These are phyloP conservation scores for Boletus fagicola DNA, from an alignment of 768 basidiomycete species.

Conservation along the genomic window DNA sequence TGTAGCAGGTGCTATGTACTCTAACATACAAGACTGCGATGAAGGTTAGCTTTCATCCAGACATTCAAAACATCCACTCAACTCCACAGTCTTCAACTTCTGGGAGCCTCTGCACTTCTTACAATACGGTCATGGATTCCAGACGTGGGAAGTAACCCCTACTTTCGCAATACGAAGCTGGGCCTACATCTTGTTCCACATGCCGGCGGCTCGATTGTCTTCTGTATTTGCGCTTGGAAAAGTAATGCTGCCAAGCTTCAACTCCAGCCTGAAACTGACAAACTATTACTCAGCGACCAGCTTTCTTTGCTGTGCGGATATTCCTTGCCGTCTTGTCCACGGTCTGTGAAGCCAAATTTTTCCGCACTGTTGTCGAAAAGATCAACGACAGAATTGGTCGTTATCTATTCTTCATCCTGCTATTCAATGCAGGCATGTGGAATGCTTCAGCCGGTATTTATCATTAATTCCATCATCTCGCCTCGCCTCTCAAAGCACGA, in stretches of 20 bases:
- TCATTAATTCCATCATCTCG: neutral
- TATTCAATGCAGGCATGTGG: slow-evolving; percentile 94
- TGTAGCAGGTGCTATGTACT: slow-evolving; percentile 87
- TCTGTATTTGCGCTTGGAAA: slow-evolving; percentile 65
- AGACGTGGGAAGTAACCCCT: slow-evolving; percentile 97
- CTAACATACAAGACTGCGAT: slow-evolving; percentile 93
- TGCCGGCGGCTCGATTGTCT: slow-evolving; percentile 62
- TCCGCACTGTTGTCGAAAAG: slow-evolving; percentile 72
- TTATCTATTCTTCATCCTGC: slow-evolving; percentile 86
- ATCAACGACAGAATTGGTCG: slow-evolving; percentile 89
- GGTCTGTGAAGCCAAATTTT: slow-evolving; percentile 79
- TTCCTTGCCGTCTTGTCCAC: slow-evolving; percentile 71
- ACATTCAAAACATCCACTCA: neutral
- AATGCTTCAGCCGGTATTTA: slow-evolving; percentile 73
- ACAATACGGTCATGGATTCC: slow-evolving; percentile 82
- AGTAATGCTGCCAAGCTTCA: slow-evolving; percentile 41
- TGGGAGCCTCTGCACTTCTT: slow-evolving; percentile 98
- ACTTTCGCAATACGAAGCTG: slow-evolving; percentile 90
- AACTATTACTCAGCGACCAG: slow-evolving; percentile 56
- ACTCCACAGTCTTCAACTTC: slow-evolving; percentile 87
- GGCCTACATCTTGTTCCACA: slow-evolving; percentile 86
- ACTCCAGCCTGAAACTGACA: slow-evolving; percentile 13
- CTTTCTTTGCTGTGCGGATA: slow-evolving; percentile 88
- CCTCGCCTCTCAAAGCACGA: slow-evolving; percentile 13
- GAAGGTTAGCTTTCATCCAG: slow-evolving; percentile 60